A percentile compares a stretch with the other conserved stretches of the same genome.
Evolutionary conservation across 2,329 filamentous ascomycete species (phyloP).

Genomic region (Corinectria fuckeliana): DNA sequence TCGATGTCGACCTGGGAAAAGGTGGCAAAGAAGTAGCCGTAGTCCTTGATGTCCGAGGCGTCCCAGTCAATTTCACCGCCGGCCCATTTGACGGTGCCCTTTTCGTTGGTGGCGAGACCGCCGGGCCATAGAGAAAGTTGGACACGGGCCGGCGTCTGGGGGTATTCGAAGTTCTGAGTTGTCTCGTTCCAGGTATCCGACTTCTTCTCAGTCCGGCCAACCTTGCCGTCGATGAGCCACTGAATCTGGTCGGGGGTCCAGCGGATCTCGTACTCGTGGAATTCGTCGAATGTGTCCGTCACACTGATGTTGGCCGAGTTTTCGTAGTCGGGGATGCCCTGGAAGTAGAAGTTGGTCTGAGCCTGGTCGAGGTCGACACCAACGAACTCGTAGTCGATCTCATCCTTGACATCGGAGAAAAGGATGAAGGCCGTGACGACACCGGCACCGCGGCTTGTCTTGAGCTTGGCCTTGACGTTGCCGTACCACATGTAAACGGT

Average conservation of each 20-base stretch:
- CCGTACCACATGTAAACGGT: constrained; percentile 97
- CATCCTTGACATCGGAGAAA: constrained; percentile 94
- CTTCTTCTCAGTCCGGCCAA: constrained; percentile 76
- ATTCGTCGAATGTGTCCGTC: constrained; percentile 76
- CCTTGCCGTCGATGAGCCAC: constrained; percentile 85
- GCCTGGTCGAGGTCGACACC: constrained; percentile 77
- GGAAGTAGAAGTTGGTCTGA: constrained; percentile 97
- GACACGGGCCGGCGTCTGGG: constrained; percentile 88
- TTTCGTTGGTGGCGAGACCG: constrained; percentile 76
- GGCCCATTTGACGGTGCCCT: constrained; percentile 90
- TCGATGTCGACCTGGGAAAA: constrained; percentile 80
- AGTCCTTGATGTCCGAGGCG: constrained; percentile 75
- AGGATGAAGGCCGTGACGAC: constrained; percentile 98
- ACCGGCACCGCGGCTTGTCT: constrained; percentile 82
- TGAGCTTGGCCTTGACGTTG: constrained; percentile 83
- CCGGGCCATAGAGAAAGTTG: constrained; percentile 97
- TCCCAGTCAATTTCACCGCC: constrained; percentile 89
- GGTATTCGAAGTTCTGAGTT: constrained; percentile 81
- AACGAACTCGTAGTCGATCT: constrained; percentile 97
- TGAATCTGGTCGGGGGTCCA: constrained; percentile 88
- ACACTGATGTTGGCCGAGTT: constrained; percentile 76
- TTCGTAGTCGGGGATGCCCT: constrained; percentile 86
- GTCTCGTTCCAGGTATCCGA: constrained; percentile 87
- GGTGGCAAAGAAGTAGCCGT: constrained; percentile 88
- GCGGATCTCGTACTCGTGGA: constrained; percentile 90